phyloP scores from a whole-genome alignment of 2,329 filamentous ascomycete genomes.

The Sporothrix luriei region DNA sequence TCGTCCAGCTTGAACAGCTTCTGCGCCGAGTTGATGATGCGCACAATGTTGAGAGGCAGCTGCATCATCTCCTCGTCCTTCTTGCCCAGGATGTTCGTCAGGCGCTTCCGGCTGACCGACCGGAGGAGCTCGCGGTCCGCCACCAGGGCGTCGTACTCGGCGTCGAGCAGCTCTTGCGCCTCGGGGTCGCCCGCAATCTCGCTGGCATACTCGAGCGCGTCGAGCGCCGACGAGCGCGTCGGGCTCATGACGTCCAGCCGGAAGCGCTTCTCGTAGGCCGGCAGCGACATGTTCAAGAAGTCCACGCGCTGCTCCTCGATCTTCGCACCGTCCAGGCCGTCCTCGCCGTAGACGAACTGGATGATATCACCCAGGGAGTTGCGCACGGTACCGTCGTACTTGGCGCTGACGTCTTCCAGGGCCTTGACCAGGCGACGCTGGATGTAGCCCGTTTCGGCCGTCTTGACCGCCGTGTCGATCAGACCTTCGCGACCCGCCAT shows the following conservation, averaged over 20 bases:
- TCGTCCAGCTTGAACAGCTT: conserved; percentile 89
- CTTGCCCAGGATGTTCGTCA: conserved; percentile 45
- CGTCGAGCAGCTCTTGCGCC: conserved; percentile 82
- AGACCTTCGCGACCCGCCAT: conserved; percentile 99
- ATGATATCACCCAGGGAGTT: conserved; percentile 96
- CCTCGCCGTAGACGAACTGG: conserved; percentile 96
- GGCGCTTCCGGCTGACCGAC: conserved; percentile 57
- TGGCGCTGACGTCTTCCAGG: conserved; percentile 94
- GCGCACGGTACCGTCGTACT: conserved; percentile 95
- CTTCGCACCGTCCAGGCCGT: conserved; percentile 87
- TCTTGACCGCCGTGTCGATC: conserved; percentile 99
- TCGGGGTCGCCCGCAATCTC: conserved; percentile 86
- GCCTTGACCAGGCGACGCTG: conserved; percentile 98
- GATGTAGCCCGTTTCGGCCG: conserved; percentile 97
- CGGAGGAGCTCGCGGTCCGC: conserved; percentile 77
- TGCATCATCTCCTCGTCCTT: conserved; percentile 86
- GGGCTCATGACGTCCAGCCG: conserved; percentile 83
- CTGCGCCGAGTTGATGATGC: conserved; percentile 88
- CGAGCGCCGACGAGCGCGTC: conserved; percentile 59
- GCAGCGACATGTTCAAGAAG: conserved; percentile 76
- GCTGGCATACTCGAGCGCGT: conserved; percentile 81
- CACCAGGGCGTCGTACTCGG: conserved; percentile 79
- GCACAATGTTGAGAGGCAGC: conserved; percentile 85
- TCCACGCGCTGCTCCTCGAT: conserved; percentile 94
- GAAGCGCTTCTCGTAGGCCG: conserved; percentile 78